These are phyloP conservation scores for Yamadazyma philogaea DNA, from an alignment of 805 yeast genomes.

Conservation along the genomic window DNA sequence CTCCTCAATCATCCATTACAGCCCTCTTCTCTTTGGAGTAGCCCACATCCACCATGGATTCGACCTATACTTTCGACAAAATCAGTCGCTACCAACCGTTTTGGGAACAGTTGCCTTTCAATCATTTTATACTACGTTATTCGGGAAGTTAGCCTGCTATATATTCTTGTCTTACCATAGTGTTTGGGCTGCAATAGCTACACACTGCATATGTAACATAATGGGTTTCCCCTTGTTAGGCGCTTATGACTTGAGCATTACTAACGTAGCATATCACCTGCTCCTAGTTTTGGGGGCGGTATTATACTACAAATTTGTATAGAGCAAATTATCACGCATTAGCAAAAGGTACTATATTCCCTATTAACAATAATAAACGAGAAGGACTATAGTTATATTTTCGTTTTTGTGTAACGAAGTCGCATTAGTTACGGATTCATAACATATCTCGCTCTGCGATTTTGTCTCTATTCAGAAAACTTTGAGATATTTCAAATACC, in stretches of 20 bases:
- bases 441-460: constrained; percentile 2
- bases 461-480: constrained; percentile 6
- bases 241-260: constrained; percentile 9
- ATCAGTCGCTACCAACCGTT: not conserved
- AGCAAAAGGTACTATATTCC: not conserved
- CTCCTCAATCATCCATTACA: constrained; percentile 25
- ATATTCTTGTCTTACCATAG: constrained; percentile 47
- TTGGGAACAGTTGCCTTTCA: constrained; percentile 40
- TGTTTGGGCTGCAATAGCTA: constrained; percentile 54
- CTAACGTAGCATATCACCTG: constrained; percentile 12
- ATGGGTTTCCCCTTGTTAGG: constrained; percentile 59
- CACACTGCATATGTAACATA: constrained; percentile 66
- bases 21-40: constrained; percentile 69
- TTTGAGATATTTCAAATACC: constrained; percentile 4
- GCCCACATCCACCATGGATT: constrained; percentile 79
- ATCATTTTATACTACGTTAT: constrained; percentile 59
- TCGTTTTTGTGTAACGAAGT: constrained; percentile 2
- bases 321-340: not conserved
- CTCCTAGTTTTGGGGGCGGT: constrained; percentile 12
- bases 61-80: constrained; percentile 28
- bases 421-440: not conserved
- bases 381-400: not conserved
- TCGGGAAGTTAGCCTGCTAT: constrained; percentile 65
- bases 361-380: not conserved
- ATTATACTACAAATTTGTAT: not conserved